Conservation (phyloP, 768 basidiomycete species). For the Mrakia hoshinonis region DNA sequence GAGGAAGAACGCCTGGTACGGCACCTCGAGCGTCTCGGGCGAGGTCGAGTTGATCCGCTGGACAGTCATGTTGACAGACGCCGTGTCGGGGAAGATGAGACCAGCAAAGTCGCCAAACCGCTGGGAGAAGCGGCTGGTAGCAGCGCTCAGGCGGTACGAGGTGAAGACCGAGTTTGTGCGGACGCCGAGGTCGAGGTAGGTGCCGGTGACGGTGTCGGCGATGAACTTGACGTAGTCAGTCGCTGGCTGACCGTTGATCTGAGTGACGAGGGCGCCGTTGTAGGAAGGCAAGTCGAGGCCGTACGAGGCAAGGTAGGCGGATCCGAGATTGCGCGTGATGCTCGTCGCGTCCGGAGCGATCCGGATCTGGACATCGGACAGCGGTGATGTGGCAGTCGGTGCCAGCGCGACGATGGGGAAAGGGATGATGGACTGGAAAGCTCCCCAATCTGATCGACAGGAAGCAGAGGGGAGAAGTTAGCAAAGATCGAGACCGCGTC, state of each 20-base stretch:
- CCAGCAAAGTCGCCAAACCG: conserved; percentile 54
- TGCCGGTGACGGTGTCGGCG: conserved; percentile 54
- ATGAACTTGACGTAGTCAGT: conserved; percentile 53
- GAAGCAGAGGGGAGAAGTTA: conserved; percentile 44
- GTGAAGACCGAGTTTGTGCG: conserved; percentile 31
- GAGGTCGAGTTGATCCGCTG: conserved; percentile 47
- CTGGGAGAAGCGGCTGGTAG: conserved; percentile 48
- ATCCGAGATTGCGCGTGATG: background rate
- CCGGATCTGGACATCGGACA: conserved; percentile 48
- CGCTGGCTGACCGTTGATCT: conserved; percentile 51
- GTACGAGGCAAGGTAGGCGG: conserved; percentile 46
- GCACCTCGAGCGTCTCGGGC: conserved; percentile 49
- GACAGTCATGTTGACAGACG: conserved; percentile 46
- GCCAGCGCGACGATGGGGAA: conserved; percentile 48
- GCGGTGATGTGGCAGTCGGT: conserved; percentile 41
- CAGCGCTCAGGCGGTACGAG: conserved; percentile 52
- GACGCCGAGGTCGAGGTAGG: conserved; percentile 52
- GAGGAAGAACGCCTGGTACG: conserved; percentile 49
- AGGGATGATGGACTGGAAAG: conserved; percentile 50
- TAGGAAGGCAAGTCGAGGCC: conserved; percentile 47
- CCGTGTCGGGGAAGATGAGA: conserved; percentile 45
- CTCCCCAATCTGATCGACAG: conserved; percentile 49
- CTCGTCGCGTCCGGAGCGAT: conserved; percentile 47
- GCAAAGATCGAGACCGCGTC: background rate
- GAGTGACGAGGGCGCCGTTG: conserved; percentile 50